phyloP scores from a whole-genome alignment of 106 monocot genomes.

The Dendrobium catenatum region DNA sequence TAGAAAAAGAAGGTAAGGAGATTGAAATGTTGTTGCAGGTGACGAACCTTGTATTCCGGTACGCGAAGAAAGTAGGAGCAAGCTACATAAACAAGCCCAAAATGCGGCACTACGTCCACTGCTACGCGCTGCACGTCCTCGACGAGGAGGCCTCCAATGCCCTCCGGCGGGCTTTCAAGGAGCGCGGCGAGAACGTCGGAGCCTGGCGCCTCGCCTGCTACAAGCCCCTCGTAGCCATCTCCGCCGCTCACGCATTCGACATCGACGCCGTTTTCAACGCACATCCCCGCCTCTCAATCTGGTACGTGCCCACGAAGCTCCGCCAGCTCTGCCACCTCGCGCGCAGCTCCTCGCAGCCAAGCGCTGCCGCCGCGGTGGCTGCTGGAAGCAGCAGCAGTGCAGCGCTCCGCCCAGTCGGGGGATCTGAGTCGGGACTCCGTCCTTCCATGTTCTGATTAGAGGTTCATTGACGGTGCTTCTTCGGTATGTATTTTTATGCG shows the following conservation, averaged over 20 bases:
- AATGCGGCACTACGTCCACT: slow-evolving; percentile 99
- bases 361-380: not conserved
- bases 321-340: slow-evolving; percentile 92
- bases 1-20: not conserved
- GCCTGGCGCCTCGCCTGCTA: slow-evolving; percentile 96
- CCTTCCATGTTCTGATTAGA: not conserved
- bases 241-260: slow-evolving; percentile 75
- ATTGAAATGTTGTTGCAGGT: slow-evolving; percentile 35
- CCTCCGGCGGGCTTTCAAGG: slow-evolving; percentile 67
- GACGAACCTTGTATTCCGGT: slow-evolving; percentile 94
- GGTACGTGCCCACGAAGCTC: slow-evolving; percentile 98
- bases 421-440: not conserved
- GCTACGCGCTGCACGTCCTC: slow-evolving; percentile 94
- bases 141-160: slow-evolving; percentile 82
- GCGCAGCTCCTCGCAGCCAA: slow-evolving; percentile 10
- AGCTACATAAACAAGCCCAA: slow-evolving; percentile 99
- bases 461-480: no score
- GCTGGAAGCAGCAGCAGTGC: not conserved
- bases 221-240: slow-evolving; percentile 76
- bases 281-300: slow-evolving; percentile 75
- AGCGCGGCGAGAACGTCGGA: slow-evolving; percentile 86
- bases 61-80: slow-evolving; percentile 83
- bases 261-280: slow-evolving; percentile 86
- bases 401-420: not conserved
- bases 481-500: no score